Evolutionary conservation across 2,329 filamentous ascomycete species (phyloP).

Genomic region (Hypoxylon sp.): DNA sequence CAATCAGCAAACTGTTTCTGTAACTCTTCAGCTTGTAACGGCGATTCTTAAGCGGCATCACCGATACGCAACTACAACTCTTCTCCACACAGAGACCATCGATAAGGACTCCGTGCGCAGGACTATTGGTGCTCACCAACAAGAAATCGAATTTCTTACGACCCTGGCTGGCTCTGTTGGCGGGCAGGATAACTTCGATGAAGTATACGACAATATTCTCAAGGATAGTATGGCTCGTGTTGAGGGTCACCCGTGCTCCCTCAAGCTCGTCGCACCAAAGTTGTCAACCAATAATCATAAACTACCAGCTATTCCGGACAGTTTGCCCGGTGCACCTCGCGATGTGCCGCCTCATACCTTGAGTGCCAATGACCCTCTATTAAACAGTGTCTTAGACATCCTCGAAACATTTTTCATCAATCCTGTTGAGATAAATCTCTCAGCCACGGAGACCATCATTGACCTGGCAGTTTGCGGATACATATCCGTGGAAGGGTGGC

Average conservation of each 20-base stretch:
- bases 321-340: slow-evolving; percentile 69
- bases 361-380: slow-evolving; percentile 70
- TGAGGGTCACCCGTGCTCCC: slow-evolving; percentile 79
- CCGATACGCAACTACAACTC: slow-evolving; percentile 81
- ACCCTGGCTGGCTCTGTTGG: slow-evolving; percentile 75
- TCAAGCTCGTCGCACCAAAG: slow-evolving; percentile 73
- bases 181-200: slow-evolving; percentile 76
- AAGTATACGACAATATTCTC: slow-evolving; percentile 77
- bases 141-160: slow-evolving; percentile 79
- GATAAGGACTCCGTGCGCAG: slow-evolving; percentile 66
- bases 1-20: slow-evolving; percentile 89
- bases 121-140: slow-evolving; percentile 79
- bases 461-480: slow-evolving; percentile 87
- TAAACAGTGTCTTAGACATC: slow-evolving; percentile 75
- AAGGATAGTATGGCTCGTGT: slow-evolving; percentile 77
- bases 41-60: slow-evolving; percentile 90
- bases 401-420: slow-evolving; percentile 89
- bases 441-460: slow-evolving; percentile 84
- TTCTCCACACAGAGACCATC: slow-evolving; percentile 75
- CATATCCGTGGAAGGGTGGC: slow-evolving; percentile 89
- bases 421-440: slow-evolving; percentile 89
- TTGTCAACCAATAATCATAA: slow-evolving; percentile 67
- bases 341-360: slow-evolving; percentile 72
- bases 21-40: slow-evolving; percentile 87
- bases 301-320: slow-evolving; percentile 65